A percentile compares a stretch with the other conserved stretches of the same genome.
phyloP scores from a whole-genome alignment of 192 early-diverging fungal genomes.

The Coemansia sp. region DNA sequence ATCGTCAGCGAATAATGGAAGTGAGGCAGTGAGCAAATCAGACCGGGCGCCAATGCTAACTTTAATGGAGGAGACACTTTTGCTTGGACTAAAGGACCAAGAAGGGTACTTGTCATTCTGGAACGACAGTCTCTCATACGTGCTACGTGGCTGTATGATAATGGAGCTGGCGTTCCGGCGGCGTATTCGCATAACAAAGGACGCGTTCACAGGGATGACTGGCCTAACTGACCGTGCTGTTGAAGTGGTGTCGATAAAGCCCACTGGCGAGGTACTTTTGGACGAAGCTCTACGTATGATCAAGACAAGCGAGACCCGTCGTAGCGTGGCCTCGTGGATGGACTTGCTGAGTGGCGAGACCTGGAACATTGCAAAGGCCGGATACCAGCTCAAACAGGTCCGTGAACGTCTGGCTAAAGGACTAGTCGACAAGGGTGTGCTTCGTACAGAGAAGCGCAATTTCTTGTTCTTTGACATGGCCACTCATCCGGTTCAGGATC shows the following conservation, averaged over 20 bases:
- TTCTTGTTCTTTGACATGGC: conserved; percentile 98
- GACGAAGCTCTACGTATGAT: conserved; percentile 94
- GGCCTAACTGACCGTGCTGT: conserved; percentile 81
- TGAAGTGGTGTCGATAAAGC: conserved; percentile 78
- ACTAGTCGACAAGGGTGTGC: conserved; percentile 96
- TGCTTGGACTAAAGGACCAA: conserved; percentile 91
- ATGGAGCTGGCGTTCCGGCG: conserved; percentile 95
- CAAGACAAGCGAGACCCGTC: conserved; percentile 74
- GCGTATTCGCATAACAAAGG: conserved; percentile 86
- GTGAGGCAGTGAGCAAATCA: conserved; percentile 23
- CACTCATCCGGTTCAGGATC: conserved; percentile 93
- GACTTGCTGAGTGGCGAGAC: conserved; percentile 99
- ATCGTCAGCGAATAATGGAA: neutral
- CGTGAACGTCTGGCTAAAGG: conserved; percentile 96
- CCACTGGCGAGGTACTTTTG: conserved; percentile 93
- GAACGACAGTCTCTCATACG: conserved; percentile 99
- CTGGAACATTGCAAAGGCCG: conserved; percentile 97
- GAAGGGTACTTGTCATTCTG: conserved; percentile 98
- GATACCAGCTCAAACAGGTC: conserved; percentile 97
- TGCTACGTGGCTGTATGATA: conserved; percentile 91
- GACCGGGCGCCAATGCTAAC: conserved; percentile 74
- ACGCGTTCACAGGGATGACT: conserved; percentile 65
- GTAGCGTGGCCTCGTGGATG: conserved; percentile 92
- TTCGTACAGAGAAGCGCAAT: conserved; percentile 95
- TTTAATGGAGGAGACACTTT: conserved; percentile 94